Percentiles rank a stretch among this genome's conserved stretches.
Evolutionary conservation across 1,139 yeast genomes (phyloP).

Genomic region (Debaryomyces robertsiae): DNA sequence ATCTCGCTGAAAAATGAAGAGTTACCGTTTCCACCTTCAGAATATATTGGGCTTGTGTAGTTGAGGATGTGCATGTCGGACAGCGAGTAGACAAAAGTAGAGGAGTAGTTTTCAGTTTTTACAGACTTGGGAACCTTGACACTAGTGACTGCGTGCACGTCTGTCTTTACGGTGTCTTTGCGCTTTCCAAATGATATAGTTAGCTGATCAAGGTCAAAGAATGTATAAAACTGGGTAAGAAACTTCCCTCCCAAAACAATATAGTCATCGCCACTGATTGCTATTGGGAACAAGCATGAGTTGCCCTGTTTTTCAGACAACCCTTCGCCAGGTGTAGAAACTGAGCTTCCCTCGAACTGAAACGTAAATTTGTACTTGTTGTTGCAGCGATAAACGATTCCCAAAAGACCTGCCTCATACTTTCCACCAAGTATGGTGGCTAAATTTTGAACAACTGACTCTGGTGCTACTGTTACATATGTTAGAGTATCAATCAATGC

Average conservation of each 20-base stretch:
- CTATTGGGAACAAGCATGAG: constrained; percentile 10
- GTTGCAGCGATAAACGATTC: constrained; percentile 10
- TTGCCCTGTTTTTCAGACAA: constrained; percentile 8
- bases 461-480: constrained; percentile 9
- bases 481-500: constrained; percentile 12
- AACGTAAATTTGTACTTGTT: constrained; percentile 5
- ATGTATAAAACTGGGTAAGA: constrained; percentile 11
- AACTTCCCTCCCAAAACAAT: constrained; percentile 11
- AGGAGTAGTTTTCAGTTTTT: constrained; percentile 3
- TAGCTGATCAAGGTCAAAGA: constrained; percentile 11
- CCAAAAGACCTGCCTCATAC: constrained; percentile 1
- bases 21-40: constrained; percentile 5
- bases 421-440: constrained; percentile 9
- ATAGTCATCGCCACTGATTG: constrained; percentile 8
- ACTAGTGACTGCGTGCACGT: constrained; percentile 83
- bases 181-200: constrained; percentile 11
- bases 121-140: constrained; percentile 62
- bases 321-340: not conserved
- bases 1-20: constrained; percentile 4
- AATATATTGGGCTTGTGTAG: constrained; percentile 7
- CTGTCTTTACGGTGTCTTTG: constrained; percentile 68
- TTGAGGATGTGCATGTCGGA: constrained; percentile 2
- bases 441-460: constrained; percentile 8
- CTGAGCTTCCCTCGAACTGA: constrained; percentile 5
- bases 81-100: constrained; percentile 4